Evolutionary conservation across 1,284 basidiomycete genomes (phyloP).

Genomic region (Grifola frondosa): DNA sequence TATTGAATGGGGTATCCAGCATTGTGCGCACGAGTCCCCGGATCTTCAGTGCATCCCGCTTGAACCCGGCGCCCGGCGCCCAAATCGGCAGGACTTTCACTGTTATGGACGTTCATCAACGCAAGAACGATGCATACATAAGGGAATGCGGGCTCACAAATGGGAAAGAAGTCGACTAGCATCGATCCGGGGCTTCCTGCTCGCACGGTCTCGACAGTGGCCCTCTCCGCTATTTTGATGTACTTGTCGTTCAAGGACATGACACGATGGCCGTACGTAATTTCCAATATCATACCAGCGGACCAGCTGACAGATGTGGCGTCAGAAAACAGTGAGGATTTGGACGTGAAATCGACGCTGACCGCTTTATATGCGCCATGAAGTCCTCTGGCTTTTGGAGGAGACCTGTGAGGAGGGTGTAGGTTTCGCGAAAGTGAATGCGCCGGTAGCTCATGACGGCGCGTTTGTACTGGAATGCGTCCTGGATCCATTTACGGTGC

Average conservation of each 20-base stretch:
- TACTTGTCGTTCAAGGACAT: slow-evolving; percentile 20
- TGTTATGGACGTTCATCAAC: slow-evolving; percentile 1
- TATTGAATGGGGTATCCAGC: slow-evolving; percentile 25
- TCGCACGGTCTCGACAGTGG: slow-evolving; percentile 18
- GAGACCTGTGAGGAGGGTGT: slow-evolving; percentile 24
- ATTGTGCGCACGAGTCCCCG: slow-evolving; percentile 17
- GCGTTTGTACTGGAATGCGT: slow-evolving; percentile 23
- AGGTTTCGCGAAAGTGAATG: slow-evolving; percentile 26
- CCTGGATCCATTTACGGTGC: slow-evolving; percentile 31
- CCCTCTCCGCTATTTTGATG: slow-evolving; percentile 22
- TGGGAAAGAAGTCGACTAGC: slow-evolving; percentile 29
- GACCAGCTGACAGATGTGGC: slow-evolving; percentile 14
- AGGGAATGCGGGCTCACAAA: slow-evolving; percentile 14
- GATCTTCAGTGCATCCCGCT: slow-evolving; percentile 20
- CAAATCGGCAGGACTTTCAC: slow-evolving; percentile 27
- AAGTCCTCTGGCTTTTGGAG: slow-evolving; percentile 25
- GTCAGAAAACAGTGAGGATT: not conserved
- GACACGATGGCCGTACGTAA: slow-evolving; percentile 26
- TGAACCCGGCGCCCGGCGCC: slow-evolving; percentile 30
- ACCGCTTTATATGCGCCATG: slow-evolving; percentile 26
- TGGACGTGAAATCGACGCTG: not conserved
- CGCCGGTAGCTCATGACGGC: slow-evolving; percentile 22
- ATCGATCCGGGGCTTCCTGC: slow-evolving; percentile 25
- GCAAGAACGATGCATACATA: not conserved
- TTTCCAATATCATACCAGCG: slow-evolving; percentile 22